phyloP scores from a whole-genome alignment of 495 filamentous ascomycete genomes.

The Ramalina intermedia region DNA sequence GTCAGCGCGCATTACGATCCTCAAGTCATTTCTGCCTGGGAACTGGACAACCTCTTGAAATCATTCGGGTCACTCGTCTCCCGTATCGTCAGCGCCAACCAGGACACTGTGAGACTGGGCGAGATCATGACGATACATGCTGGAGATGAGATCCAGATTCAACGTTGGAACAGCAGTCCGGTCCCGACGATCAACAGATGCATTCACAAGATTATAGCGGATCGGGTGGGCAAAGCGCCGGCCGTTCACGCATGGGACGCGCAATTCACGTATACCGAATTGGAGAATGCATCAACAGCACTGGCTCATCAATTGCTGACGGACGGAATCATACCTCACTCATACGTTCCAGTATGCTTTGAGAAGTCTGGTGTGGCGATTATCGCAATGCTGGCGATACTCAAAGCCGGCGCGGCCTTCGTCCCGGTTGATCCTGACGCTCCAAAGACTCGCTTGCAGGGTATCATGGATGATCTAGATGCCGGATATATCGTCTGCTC shows the following conservation, averaged over 20 bases:
- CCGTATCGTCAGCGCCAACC: conserved; percentile 15
- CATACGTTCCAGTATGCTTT: conserved; percentile 28
- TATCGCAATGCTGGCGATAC: conserved; percentile 27
- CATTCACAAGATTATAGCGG: conserved; percentile 4
- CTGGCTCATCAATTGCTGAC: conserved; percentile 22
- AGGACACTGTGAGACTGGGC: conserved; percentile 14
- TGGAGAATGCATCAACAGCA: conserved; percentile 24
- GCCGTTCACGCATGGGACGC: conserved; percentile 33
- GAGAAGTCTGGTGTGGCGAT: conserved; percentile 29
- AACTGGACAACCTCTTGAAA: conserved; percentile 30
- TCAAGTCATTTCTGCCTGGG: conserved; percentile 22
- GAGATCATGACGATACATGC: conserved; percentile 26
- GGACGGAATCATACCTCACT: conserved; percentile 19
- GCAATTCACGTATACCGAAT: conserved; percentile 33
- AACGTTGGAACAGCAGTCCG: conserved; percentile 24
- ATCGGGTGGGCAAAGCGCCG: not conserved
- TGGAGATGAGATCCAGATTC: conserved; percentile 24
- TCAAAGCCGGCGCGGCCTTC: conserved; percentile 36
- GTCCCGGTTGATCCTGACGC: conserved; percentile 36
- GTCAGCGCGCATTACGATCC: conserved; percentile 51
- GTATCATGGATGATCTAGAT: conserved; percentile 32
- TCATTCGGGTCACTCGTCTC: conserved; percentile 26
- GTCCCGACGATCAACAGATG: conserved; percentile 18
- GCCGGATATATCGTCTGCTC: conserved; percentile 34
- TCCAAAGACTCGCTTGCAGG: conserved; percentile 32